Evolutionary conservation across 306 rosid genomes (phyloP).

Genomic region (Trifolium pratense): DNA sequence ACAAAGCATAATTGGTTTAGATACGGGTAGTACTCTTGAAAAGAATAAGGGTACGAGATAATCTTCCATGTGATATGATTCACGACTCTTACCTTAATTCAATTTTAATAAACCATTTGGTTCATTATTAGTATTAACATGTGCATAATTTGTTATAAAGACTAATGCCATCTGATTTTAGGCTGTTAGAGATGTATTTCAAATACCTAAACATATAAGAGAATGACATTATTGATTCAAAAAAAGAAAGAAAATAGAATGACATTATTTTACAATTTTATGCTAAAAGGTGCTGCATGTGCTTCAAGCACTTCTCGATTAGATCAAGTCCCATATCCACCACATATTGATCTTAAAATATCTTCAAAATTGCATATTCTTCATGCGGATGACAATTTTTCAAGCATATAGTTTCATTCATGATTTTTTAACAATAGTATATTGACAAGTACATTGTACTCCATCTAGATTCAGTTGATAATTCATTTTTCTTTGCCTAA

Average conservation of each 20-base stretch:
- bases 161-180: conserved; percentile 30
- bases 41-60: background rate
- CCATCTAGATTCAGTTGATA: conserved; percentile 53
- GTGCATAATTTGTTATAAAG: conserved; percentile 37
- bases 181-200: conserved; percentile 30
- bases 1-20: background rate
- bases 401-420: conserved; percentile 37
- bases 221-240: background rate
- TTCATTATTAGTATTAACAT: conserved; percentile 8
- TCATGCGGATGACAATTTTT: conserved; percentile 16
- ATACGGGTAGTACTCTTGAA: background rate
- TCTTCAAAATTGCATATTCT: conserved; percentile 29
- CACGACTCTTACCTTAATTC: conserved; percentile 2
- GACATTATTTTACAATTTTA: background rate
- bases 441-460: conserved; percentile 51
- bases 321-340: conserved; percentile 35
- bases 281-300: conserved; percentile 40
- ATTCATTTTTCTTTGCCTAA: conserved; percentile 19
- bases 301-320: conserved; percentile 37
- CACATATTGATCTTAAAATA: conserved; percentile 34
- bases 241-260: no score
- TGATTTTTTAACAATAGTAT: conserved; percentile 43
- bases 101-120: conserved; percentile 3
- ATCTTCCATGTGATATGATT: background rate
- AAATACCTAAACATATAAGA: conserved; percentile 39